Percentiles rank a stretch among this genome's conserved stretches.
Conservation (phyloP, 2,329 filamentous ascomycete genomes). For the Alternaria hordeiaustralica region DNA sequence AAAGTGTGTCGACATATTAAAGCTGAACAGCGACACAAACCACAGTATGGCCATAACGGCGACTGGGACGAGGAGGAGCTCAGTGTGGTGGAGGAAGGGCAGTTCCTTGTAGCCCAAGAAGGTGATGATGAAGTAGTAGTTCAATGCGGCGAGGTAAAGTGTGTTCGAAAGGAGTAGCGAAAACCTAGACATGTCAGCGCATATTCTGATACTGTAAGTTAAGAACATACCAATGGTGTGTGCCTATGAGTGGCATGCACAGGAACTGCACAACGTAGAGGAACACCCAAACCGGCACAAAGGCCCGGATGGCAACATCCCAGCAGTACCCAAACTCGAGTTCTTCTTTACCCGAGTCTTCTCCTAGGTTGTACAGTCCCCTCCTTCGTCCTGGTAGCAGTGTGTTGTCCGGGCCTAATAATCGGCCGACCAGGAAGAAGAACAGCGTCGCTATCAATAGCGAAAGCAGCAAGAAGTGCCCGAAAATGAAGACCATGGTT, state of each 20-base stretch:
- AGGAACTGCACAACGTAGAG: slow-evolving; percentile 72
- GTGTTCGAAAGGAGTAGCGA: slow-evolving; percentile 69
- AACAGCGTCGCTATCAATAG: slow-evolving; percentile 66
- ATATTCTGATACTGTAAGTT: neutral
- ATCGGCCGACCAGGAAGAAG: slow-evolving; percentile 68
- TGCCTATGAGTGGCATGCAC: slow-evolving; percentile 66
- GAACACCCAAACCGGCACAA: slow-evolving; percentile 71
- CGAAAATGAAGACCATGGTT: slow-evolving; percentile 57
- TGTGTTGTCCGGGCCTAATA: slow-evolving; percentile 65
- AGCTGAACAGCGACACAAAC: slow-evolving; percentile 60
- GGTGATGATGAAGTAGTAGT: slow-evolving; percentile 72
- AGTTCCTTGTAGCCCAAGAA: slow-evolving; percentile 74
- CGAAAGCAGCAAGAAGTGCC: slow-evolving; percentile 68
- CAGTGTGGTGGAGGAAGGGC: slow-evolving; percentile 71
- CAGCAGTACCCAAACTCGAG: slow-evolving; percentile 76
- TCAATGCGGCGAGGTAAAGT: slow-evolving; percentile 69
- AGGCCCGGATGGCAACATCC: slow-evolving; percentile 71
- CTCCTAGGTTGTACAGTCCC: slow-evolving; percentile 64
- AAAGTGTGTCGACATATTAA: slow-evolving; percentile 59
- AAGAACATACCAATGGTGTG: slow-evolving; percentile 56
- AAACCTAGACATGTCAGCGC: slow-evolving; percentile 44
- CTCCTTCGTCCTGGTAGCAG: slow-evolving; percentile 59
- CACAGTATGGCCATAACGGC: slow-evolving; percentile 66
- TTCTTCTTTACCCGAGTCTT: slow-evolving; percentile 57
- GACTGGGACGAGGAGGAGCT: slow-evolving; percentile 68